Evolutionary conservation across 176 grass and related monocot genomes (phyloP).

Genomic region (Guadua angustifolia): DNA sequence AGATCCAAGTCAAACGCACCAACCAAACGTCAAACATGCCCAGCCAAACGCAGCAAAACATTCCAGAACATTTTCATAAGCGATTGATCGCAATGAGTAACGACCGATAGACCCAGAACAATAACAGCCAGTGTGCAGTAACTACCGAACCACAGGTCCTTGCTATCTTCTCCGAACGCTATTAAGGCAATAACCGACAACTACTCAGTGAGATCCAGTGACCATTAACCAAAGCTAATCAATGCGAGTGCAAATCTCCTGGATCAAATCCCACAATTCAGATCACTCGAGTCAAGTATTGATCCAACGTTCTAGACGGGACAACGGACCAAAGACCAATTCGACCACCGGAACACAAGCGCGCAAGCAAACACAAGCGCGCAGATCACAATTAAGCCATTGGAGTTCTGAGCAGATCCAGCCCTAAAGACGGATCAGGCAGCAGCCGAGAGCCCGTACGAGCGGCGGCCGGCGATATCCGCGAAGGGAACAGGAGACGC

Average conservation of each 20-base stretch:
- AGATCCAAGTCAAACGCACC: neutral
- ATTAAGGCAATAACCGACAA: neutral
- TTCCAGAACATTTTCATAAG: neutral
- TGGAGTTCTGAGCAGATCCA: constrained; percentile 31
- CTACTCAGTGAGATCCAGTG: constrained; percentile 31
- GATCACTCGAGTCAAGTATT: neutral
- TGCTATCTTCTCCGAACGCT: neutral
- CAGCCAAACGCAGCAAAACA: neutral
- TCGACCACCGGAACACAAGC: neutral
- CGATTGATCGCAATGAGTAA: neutral
- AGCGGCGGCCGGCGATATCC: constrained; percentile 33
- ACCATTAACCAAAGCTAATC: neutral
- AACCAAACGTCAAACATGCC: neutral
- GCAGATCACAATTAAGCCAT: neutral
- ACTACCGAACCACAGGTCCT: neutral
- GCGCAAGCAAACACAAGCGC: neutral
- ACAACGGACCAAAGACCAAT: constrained; percentile 10
- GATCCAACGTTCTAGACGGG: neutral
- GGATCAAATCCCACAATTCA: constrained; percentile 23
- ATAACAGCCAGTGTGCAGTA: neutral
- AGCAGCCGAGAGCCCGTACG: neutral
- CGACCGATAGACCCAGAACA: neutral
- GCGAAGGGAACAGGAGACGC: neutral
- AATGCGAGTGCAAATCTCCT: neutral
- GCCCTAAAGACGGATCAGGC: neutral